These are phyloP conservation scores for Naganishia friedmannii DNA, from an alignment of 768 basidiomycete genomes.

Conservation along the genomic window DNA sequence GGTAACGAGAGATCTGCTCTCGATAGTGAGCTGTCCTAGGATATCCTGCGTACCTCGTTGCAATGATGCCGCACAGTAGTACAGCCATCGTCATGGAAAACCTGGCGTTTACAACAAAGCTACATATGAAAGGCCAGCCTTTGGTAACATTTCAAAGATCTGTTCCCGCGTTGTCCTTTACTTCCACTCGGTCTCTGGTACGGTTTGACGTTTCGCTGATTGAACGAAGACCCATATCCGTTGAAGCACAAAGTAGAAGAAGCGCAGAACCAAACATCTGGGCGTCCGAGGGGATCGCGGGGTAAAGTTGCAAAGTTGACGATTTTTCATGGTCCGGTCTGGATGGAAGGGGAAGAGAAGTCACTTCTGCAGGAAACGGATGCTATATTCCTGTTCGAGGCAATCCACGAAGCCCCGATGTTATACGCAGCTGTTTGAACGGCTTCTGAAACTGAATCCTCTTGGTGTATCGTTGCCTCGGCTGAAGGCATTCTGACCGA, in stretches of 20 bases:
- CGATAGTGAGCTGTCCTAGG: no score
- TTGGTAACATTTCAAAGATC: neutral
- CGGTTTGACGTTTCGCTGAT: neutral
- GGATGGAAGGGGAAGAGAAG: neutral
- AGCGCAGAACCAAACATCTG: neutral
- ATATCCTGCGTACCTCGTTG: no score
- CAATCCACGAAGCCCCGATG: neutral
- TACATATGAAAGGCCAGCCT: neutral
- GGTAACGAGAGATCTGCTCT: no score
- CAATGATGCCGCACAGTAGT: no score
- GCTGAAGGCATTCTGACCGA: neutral
- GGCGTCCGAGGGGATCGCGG: neutral
- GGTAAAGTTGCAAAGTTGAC: neutral
- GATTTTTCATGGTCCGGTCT: neutral
- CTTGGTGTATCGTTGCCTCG: neutral
- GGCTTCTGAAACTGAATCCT: neutral
- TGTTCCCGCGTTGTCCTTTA: neutral
- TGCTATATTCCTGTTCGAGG: neutral
- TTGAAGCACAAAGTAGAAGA: neutral
- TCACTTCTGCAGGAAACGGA: neutral
- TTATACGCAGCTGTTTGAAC: neutral
- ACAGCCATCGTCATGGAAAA: neutral
- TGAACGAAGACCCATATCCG: neutral
- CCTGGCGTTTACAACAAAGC: neutral
- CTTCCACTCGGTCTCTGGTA: constrained; percentile 1